Evolutionary conservation across 164 flowering plant species (phyloP).

Genomic region (Cinnamomum micranthum): DNA sequence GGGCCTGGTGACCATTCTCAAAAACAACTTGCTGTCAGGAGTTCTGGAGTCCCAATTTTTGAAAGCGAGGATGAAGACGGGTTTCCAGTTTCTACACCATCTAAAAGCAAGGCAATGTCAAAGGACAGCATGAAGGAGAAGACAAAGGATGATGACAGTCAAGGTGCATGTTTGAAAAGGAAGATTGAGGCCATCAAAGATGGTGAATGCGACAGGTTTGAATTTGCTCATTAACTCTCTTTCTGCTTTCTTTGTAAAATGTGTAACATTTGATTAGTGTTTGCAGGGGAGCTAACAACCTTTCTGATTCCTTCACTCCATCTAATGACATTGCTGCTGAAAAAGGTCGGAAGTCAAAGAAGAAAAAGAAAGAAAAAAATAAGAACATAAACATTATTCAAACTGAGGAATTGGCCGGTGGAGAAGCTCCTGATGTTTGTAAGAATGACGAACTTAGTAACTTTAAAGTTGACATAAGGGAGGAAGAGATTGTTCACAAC

Average conservation of each 20-base stretch:
- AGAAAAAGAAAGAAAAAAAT: constrained; percentile 32
- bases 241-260: background rate
- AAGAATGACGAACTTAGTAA: constrained; percentile 7
- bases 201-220: constrained; percentile 42
- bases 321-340: constrained; percentile 20
- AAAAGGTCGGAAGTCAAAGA: constrained; percentile 32
- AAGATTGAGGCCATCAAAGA: constrained; percentile 37
- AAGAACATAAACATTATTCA: constrained; percentile 25
- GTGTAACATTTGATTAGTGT: background rate
- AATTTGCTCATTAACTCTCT: background rate
- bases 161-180: constrained; percentile 34
- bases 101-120: constrained; percentile 13
- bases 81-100: constrained; percentile 52
- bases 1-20: constrained; percentile 29
- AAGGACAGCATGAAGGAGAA: constrained; percentile 32
- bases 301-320: constrained; percentile 13
- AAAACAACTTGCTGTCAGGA: constrained; percentile 42
- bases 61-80: constrained; percentile 99
- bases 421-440: constrained; percentile 1
- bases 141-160: constrained; percentile 21
- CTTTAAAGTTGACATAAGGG: constrained; percentile 3
- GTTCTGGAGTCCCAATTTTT: constrained; percentile 22
- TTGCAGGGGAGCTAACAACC: background rate
- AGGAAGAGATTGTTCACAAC: background rate
- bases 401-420: constrained; percentile 1